Percentiles rank a stretch among this genome's conserved stretches.
Evolutionary conservation across 768 basidiomycete genomes (phyloP).

Genomic region (Saitozyma podzolica): DNA sequence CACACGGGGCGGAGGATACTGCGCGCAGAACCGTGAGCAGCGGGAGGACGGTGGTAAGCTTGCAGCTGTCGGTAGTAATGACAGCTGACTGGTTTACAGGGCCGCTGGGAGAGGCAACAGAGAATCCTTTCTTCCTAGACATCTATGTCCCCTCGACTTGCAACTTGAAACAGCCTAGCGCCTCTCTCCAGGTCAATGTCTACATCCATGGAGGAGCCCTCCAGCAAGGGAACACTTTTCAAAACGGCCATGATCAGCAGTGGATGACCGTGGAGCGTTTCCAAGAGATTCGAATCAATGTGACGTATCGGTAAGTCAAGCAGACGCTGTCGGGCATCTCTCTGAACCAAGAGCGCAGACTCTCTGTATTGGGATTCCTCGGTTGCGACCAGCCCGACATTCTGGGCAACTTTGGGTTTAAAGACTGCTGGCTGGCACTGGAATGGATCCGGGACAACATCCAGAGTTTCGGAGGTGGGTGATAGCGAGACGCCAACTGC

Average conservation of each 20-base stretch:
- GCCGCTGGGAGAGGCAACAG: slow-evolving; percentile 67
- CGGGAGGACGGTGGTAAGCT: slow-evolving; percentile 33
- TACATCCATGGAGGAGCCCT: slow-evolving; percentile 80
- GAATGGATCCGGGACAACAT: slow-evolving; percentile 73
- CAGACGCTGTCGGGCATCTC: no score
- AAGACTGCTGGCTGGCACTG: slow-evolving; percentile 76
- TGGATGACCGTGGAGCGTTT: slow-evolving; percentile 64
- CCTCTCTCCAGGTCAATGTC: slow-evolving; percentile 63
- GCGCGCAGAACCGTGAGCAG: slow-evolving; percentile 42
- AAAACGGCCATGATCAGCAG: slow-evolving; percentile 64
- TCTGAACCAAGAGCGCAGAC: slow-evolving; percentile 4
- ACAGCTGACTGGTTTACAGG: slow-evolving; percentile 61
- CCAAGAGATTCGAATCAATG: slow-evolving; percentile 69
- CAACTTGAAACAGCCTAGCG: slow-evolving; percentile 16
- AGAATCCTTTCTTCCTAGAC: slow-evolving; percentile 72
- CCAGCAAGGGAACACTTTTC: slow-evolving; percentile 74
- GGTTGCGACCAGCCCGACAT: slow-evolving; percentile 65
- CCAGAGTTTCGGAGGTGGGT: slow-evolving; percentile 64
- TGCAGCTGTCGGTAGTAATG: not conserved
- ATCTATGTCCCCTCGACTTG: slow-evolving; percentile 54
- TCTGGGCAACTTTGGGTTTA: slow-evolving; percentile 77
- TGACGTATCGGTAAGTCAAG: slow-evolving; percentile 62
- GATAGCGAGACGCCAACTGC: not conserved
- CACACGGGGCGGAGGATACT: slow-evolving; percentile 62
- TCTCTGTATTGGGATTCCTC: slow-evolving; percentile 77